Evolutionary conservation across 805 yeast genomes (phyloP).

Genomic region (Candida xiaguanensis): DNA sequence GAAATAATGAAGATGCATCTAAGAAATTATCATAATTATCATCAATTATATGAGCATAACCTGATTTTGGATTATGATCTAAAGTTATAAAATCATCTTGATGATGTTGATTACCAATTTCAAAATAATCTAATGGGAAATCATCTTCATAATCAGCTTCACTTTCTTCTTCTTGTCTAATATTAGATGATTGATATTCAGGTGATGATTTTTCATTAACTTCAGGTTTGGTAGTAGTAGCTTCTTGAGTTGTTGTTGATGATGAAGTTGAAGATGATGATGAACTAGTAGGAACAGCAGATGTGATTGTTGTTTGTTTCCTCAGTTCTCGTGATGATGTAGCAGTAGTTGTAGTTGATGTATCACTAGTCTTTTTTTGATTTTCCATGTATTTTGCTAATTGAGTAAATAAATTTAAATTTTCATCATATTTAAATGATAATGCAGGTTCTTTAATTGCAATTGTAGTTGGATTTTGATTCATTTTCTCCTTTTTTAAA

Average conservation of each 20-base stretch:
- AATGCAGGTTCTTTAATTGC: slow-evolving; percentile 76
- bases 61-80: slow-evolving; percentile 14
- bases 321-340: no score
- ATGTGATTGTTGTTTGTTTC: not conserved
- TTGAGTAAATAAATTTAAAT: slow-evolving; percentile 51
- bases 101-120: slow-evolving; percentile 17
- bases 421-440: slow-evolving; percentile 64
- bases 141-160: slow-evolving; percentile 52
- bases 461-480: slow-evolving; percentile 66
- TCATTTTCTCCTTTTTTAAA: slow-evolving; percentile 65
- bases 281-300: not conserved
- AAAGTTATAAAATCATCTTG: slow-evolving; percentile 21
- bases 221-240: not conserved
- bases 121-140: slow-evolving; percentile 69
- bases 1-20: slow-evolving; percentile 16
- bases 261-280: not conserved
- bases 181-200: slow-evolving; percentile 13
- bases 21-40: slow-evolving; percentile 18
- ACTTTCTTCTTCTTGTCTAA: slow-evolving; percentile 9
- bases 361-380: slow-evolving; percentile 6
- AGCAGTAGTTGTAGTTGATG: not conserved
- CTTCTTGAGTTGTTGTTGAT: not conserved
- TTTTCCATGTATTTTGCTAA: slow-evolving; percentile 35
- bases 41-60: slow-evolving; percentile 10
- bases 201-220: slow-evolving; percentile 10